These are phyloP conservation scores for Chaetomiaceae sp. DNA, from an alignment of 2,329 filamentous ascomycete genomes.

Conservation along the genomic window DNA sequence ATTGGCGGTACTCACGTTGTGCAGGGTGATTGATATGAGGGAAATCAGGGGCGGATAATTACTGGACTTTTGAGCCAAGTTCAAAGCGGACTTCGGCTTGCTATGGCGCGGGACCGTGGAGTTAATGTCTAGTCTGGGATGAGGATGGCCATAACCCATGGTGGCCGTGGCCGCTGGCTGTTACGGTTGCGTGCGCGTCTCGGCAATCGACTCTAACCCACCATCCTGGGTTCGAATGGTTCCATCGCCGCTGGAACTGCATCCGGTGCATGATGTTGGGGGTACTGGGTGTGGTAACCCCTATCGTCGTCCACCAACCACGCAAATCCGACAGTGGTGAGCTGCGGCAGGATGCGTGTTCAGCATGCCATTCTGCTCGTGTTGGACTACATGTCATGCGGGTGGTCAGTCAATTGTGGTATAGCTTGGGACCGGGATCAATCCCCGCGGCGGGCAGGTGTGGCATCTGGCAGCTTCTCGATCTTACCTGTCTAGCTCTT, in stretches of 20 bases:
- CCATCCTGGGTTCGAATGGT: neutral
- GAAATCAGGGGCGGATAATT: too few species aligned
- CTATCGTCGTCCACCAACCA: neutral
- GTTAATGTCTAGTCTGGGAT: too few species aligned
- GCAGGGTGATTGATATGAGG: too few species aligned
- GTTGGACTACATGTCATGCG: neutral
- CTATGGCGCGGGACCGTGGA: too few species aligned
- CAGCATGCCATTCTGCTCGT: neutral
- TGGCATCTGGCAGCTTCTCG: neutral
- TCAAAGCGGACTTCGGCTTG: too few species aligned
- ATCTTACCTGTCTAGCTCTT: neutral
- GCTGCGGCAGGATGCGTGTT: neutral
- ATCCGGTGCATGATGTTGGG: slow-evolving; percentile 9
- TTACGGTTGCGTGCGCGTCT: too few species aligned
- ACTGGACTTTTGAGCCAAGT: too few species aligned
- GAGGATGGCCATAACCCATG: too few species aligned
- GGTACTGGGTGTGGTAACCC: neutral
- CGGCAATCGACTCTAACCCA: neutral
- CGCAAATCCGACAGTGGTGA: too few species aligned
- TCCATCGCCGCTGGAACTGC: neutral
- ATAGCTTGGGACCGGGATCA: neutral
- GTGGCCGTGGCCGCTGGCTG: too few species aligned
- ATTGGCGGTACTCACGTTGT: too few species aligned
- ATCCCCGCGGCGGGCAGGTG: neutral
- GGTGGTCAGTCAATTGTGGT: neutral